Conservation (phyloP, 208 protist species). For the Leishmania gerbilli region DNA sequence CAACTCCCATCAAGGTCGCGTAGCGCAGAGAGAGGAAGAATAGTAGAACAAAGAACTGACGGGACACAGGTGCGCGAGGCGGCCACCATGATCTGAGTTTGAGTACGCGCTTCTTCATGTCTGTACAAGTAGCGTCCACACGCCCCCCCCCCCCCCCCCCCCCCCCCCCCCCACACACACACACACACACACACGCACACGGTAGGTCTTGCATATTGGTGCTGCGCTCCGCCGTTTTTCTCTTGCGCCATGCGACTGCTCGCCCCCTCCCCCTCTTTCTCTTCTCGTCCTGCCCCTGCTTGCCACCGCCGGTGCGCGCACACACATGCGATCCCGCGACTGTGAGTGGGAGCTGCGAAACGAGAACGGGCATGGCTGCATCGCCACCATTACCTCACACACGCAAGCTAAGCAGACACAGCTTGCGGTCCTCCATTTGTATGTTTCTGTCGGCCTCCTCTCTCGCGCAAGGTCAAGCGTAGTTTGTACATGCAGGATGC, state of each 20-base stretch:
- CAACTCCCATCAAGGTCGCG: neutral
- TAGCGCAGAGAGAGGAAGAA: neutral
- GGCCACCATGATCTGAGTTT: neutral
- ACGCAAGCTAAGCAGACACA: neutral
- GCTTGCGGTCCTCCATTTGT: neutral
- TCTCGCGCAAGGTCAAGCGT: neutral
- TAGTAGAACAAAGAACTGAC: neutral
- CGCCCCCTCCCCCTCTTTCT: neutral
- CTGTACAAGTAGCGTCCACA: neutral
- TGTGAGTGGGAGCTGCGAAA: neutral
- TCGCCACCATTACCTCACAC: neutral
- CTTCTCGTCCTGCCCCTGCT: neutral
- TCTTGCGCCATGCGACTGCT: neutral
- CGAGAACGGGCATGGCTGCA: neutral
- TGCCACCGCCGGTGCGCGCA: neutral
- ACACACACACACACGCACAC: neutral
- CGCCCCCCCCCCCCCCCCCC: neutral
- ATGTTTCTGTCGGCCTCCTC: neutral
- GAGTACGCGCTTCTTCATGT: neutral
- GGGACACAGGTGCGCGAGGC: neutral
- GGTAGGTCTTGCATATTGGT: neutral
- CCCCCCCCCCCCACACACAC: no score
- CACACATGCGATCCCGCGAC: neutral
- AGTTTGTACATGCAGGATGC: slow-evolving; percentile 16
- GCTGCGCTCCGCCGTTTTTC: neutral